Evolutionary conservation across 352 stramenopile genomes (phyloP).

Genomic region (Globisporangium cederbergense): DNA sequence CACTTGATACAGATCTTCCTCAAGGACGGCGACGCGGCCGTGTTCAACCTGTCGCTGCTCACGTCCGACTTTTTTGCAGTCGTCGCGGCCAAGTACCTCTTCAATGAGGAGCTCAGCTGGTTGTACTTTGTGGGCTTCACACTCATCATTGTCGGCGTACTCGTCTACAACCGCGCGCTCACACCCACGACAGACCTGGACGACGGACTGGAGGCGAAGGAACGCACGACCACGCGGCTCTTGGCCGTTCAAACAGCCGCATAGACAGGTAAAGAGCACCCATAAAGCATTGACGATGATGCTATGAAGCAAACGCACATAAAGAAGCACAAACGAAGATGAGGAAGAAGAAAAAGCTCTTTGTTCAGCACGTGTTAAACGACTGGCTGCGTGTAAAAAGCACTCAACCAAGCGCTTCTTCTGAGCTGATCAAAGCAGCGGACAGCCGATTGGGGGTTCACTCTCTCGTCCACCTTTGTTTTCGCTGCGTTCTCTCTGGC

Average conservation of each 20-base stretch:
- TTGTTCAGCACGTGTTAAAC: slow-evolving; percentile 9
- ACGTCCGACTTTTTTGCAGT: slow-evolving; percentile 96
- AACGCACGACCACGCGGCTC: slow-evolving; percentile 24
- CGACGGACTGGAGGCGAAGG: slow-evolving; percentile 25
- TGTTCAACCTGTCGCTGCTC: slow-evolving; percentile 96
- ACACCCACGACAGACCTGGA: slow-evolving; percentile 38
- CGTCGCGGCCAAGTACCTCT: slow-evolving; percentile 84
- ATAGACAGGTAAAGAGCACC: background rate
- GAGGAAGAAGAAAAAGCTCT: slow-evolving; percentile 11
- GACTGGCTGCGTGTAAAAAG: background rate
- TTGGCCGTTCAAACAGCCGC: slow-evolving; percentile 5
- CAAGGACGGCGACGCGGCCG: slow-evolving; percentile 87
- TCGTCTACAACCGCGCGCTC: slow-evolving; percentile 68
- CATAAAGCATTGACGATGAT: background rate
- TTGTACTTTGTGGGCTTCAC: slow-evolving; percentile 89
- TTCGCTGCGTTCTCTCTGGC: slow-evolving; percentile 5
- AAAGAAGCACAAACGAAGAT: background rate
- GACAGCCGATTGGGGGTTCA: background rate
- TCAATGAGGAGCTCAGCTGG: slow-evolving; percentile 68
- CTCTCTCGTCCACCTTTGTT: background rate
- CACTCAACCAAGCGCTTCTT: background rate
- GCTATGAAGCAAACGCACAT: background rate
- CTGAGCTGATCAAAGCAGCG: background rate
- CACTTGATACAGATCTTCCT: slow-evolving; percentile 44
- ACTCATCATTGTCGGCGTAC: slow-evolving; percentile 68